Conservation (phyloP, 208 protist species). For the Leishmania turanica region DNA sequence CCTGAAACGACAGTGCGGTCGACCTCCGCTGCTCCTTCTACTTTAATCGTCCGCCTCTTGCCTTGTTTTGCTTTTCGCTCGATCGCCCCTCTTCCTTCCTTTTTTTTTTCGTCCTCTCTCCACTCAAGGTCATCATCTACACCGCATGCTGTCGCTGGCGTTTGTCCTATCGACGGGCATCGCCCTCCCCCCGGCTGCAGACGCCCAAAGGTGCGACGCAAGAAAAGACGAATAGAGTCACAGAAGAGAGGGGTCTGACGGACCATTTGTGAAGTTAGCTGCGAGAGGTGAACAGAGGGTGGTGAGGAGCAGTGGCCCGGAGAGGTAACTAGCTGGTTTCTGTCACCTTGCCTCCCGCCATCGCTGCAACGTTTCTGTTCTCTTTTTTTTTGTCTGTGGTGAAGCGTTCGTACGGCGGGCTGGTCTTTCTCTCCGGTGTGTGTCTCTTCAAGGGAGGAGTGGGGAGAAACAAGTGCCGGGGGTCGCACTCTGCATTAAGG, state of each 20-base stretch:
- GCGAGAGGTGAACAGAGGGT: background rate
- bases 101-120: background rate
- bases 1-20: background rate
- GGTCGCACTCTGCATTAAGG: background rate
- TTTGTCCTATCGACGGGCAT: background rate
- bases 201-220: background rate
- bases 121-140: background rate
- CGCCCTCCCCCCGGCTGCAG: background rate
- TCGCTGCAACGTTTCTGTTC: background rate
- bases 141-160: background rate
- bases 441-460: background rate
- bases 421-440: slow-evolving; percentile 1
- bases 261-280: background rate
- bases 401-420: background rate
- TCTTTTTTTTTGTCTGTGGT: background rate
- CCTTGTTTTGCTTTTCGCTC: background rate
- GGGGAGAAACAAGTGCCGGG: background rate
- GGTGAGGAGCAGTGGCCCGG: background rate
- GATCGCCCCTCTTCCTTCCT: background rate
- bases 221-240: background rate
- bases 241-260: no score
- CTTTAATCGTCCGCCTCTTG: background rate
- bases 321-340: slow-evolving; percentile 30
- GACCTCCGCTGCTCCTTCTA: background rate
- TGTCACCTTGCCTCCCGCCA: background rate